Conservation (phyloP, 345 rosid species). For the Eucalyptus dawsonii region DNA sequence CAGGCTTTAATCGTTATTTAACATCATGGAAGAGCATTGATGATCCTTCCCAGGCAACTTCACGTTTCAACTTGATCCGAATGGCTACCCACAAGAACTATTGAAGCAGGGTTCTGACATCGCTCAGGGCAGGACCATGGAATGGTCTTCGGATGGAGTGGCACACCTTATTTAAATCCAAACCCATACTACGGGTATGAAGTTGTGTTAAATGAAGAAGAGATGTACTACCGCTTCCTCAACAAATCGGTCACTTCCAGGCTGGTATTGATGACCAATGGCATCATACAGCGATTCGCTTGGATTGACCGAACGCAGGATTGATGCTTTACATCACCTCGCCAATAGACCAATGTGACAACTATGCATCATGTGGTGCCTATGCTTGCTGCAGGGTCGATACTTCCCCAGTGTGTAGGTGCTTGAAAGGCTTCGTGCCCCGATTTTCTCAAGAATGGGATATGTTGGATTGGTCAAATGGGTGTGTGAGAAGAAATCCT, state of each 20-base stretch:
- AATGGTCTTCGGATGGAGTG: constrained; percentile 35
- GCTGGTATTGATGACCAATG: constrained; percentile 4
- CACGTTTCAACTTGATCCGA: not conserved
- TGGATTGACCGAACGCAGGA: constrained; percentile 16
- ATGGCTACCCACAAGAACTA: constrained; percentile 28
- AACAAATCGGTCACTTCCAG: constrained; percentile 8
- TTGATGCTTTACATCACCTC: constrained; percentile 9
- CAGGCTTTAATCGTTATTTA: constrained; percentile 12
- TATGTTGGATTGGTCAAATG: constrained; percentile 13
- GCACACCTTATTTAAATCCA: constrained; percentile 8
- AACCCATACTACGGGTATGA: not conserved
- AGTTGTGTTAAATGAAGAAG: constrained; percentile 7
- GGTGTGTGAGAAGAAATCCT: constrained; percentile 26
- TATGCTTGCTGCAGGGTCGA: constrained; percentile 22
- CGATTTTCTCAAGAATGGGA: constrained; percentile 18
- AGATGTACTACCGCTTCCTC: constrained; percentile 16
- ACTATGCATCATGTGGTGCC: constrained; percentile 18
- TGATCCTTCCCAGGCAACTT: constrained; percentile 29
- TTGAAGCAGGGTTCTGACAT: not conserved
- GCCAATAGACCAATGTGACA: constrained; percentile 30
- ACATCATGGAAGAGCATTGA: constrained; percentile 29
- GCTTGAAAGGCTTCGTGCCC: constrained; percentile 33
- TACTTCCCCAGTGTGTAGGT: constrained; percentile 18
- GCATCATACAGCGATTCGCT: constrained; percentile 12
- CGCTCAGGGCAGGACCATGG: constrained; percentile 31